Base-by-base conservation (phyloP, 805 yeast genomes). In the Spathaspora arborariae region DNA sequence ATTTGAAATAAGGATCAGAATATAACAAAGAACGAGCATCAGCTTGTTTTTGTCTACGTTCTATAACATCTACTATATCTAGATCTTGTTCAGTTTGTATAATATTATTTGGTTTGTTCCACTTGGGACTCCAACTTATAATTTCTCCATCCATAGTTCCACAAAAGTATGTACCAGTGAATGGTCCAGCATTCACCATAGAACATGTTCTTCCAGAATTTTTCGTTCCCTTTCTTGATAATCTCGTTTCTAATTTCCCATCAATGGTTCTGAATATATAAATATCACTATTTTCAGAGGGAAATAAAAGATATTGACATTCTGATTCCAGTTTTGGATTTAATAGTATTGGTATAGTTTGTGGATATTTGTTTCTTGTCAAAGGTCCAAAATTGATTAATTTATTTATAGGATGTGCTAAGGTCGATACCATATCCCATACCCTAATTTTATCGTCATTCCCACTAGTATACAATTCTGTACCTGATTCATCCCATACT, bases 301-400 rank as follows among this genome's bases (percentile, higher is more conserved):
- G 92, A 45, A 82, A 80, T 62, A 87, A 70, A 20, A 87, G 61
- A 52, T 78, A 77, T 48, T 80, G 86, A 5, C 74, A 57, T 30
- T 75, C 81, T 3, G 82, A 69, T 52, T 85, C 89, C 9, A 57
- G 56, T 0, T 61, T 51, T 0, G 82, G 80, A 44, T 79, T 75
- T 18, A 85, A 58, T 39, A 78, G 64, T 46, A 85, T 73, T 20
- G 82, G 80, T 1, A 82, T 65, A 1, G 65, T 61, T 53, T 70
- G 77, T 34, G 68, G 67, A 43, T 74, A 75, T 53, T 79, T 78
- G 62, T 88, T 86, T 47, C 90, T 75, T 1, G 88, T 79, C 44
- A 84, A 67, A 0, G 95, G 94, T 0, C 96, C 96, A 60, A 84
- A 88, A 54, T 86, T 87, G 26, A 84, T 72, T 27, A 84, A 71